These are phyloP conservation scores for Aspergillus bombycis DNA, from an alignment of 2,329 filamentous ascomycete genomes.

Conservation along the genomic window DNA sequence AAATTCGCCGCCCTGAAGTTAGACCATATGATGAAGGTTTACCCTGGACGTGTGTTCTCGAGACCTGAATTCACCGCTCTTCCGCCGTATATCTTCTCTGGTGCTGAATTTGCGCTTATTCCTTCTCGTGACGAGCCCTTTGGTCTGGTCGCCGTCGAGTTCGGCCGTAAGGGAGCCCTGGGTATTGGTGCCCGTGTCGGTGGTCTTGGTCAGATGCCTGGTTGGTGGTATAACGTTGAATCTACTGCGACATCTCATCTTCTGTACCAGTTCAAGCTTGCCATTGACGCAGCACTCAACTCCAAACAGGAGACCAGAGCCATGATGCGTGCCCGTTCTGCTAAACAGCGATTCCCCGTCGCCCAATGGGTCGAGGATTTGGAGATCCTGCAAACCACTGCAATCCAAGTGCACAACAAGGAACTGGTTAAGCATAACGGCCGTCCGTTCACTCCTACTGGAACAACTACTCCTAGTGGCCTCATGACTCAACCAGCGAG, in stretches of 20 bases:
- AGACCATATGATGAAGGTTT: conserved; percentile 65
- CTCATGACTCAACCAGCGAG: conserved; percentile 23
- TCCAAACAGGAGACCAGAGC: conserved; percentile 60
- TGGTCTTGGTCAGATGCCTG: conserved; percentile 71
- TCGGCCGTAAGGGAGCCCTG: conserved; percentile 68
- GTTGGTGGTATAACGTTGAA: conserved; percentile 72
- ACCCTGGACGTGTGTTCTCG: conserved; percentile 67
- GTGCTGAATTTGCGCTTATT: conserved; percentile 70
- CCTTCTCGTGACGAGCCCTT: conserved; percentile 71
- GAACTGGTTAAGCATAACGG: conserved; percentile 36
- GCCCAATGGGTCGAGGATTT: conserved; percentile 68
- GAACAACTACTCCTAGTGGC: conserved; percentile 32
- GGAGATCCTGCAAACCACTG: conserved; percentile 62
- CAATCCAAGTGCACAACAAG: conserved; percentile 61
- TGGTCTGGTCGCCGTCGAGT: conserved; percentile 69
- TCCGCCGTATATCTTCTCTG: conserved; percentile 67
- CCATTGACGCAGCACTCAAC: conserved; percentile 63
- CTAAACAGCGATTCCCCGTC: conserved; percentile 68
- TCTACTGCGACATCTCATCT: conserved; percentile 66
- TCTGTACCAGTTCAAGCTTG: conserved; percentile 66
- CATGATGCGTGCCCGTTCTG: conserved; percentile 66
- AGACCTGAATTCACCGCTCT: conserved; percentile 69
- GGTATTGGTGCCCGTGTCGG: conserved; percentile 69
- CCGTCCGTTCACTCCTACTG: conserved; percentile 42
- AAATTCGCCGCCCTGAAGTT: conserved; percentile 70